Percentiles rank a stretch among this genome's conserved stretches.
phyloP scores from a whole-genome alignment of 2,329 filamentous ascomycete genomes.

The Colletotrichum gloeosporioides region DNA sequence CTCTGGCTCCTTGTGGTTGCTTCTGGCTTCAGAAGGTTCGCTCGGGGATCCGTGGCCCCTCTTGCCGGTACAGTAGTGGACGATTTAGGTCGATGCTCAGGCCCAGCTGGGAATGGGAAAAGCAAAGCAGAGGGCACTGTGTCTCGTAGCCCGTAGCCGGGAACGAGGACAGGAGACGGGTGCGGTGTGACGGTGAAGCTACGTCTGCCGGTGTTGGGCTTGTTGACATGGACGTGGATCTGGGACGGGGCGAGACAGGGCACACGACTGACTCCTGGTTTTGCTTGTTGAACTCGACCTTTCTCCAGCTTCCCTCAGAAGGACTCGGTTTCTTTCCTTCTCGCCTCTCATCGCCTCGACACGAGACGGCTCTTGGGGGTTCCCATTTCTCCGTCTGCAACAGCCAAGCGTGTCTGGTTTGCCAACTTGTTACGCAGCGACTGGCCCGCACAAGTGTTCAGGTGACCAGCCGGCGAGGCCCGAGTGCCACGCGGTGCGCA shows the following conservation, averaged over 20 bases:
- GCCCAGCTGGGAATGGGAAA: slow-evolving; percentile 3
- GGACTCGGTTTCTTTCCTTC: not conserved
- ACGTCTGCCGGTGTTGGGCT: not conserved
- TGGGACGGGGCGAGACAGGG: not conserved
- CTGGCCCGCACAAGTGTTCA: slow-evolving; percentile 11
- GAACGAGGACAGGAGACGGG: not conserved
- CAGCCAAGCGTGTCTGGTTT: slow-evolving; percentile 6
- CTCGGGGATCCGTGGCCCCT: slow-evolving; percentile 13
- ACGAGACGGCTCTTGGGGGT: not conserved
- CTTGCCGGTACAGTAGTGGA: slow-evolving; percentile 18
- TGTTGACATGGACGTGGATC: slow-evolving; percentile 2
- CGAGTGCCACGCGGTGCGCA: slow-evolving; percentile 2
- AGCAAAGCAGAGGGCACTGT: slow-evolving; percentile 1
- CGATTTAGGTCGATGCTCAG: slow-evolving; percentile 10
- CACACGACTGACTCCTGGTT: not conserved
- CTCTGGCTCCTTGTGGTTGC: not conserved
- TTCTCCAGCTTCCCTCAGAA: not conserved
- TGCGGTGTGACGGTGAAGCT: not conserved
- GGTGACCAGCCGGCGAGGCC: slow-evolving; percentile 16
- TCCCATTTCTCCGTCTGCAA: not conserved
- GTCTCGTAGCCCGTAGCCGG: not conserved
- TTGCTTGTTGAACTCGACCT: not conserved
- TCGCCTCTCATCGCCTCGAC: not conserved
- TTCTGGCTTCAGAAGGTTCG: not conserved
- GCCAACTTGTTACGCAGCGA: slow-evolving; percentile 17